Conservation (phyloP, 768 basidiomycete species). For the Lactifluus rugatus region DNA sequence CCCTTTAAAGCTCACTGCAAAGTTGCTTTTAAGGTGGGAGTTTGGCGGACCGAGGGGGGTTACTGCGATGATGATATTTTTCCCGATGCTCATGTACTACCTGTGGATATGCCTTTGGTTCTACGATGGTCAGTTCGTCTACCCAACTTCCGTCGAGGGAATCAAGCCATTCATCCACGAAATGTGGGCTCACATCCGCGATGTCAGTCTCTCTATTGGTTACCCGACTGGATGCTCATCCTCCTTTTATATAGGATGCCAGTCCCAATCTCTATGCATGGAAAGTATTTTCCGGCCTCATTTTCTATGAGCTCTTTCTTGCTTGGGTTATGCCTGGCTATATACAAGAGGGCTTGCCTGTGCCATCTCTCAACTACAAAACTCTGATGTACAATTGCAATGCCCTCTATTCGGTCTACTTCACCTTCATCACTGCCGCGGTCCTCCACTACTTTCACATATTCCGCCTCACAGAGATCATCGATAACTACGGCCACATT, state of each 20-base stretch:
- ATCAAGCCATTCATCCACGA: constrained; percentile 64
- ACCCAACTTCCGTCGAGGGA: constrained; percentile 59
- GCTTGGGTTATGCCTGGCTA: constrained; percentile 89
- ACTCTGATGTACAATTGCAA: constrained; percentile 96
- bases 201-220: constrained; percentile 39
- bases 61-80: constrained; percentile 85
- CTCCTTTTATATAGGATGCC: constrained; percentile 54
- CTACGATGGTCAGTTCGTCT: constrained; percentile 76
- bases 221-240: neutral
- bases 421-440: constrained; percentile 66
- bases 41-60: constrained; percentile 95
- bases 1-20: neutral
- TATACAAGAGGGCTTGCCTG: constrained; percentile 90
- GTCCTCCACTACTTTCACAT: constrained; percentile 67
- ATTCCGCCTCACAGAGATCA: constrained; percentile 89
- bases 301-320: constrained; percentile 81
- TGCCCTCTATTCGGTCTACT: constrained; percentile 76
- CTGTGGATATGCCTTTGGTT: constrained; percentile 97
- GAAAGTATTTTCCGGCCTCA: constrained; percentile 83
- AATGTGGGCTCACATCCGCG: constrained; percentile 80
- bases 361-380: constrained; percentile 88
- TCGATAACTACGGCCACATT: constrained; percentile 91
- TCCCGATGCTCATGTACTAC: constrained; percentile 96
- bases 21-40: constrained; percentile 56
- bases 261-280: constrained; percentile 82